Base-by-base conservation (phyloP, 495 filamentous ascomycete species). In the Chaetomidium leptoderma region DNA sequence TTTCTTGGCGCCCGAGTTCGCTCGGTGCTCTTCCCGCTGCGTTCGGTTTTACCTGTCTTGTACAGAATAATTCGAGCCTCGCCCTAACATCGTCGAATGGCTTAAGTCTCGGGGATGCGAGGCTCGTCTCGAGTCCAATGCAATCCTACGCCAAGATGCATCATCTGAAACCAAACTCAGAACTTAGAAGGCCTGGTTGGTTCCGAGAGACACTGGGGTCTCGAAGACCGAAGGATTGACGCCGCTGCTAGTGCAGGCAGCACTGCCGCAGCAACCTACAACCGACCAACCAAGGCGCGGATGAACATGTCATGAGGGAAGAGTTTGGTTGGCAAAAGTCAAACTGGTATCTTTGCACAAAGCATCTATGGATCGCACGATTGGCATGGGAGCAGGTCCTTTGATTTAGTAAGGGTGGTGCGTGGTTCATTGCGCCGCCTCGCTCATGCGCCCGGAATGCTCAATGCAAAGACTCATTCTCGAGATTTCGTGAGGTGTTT, bases 391-490 rank as follows among this genome's bases (percentile, higher is more conserved):
- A 43, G 27, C 13, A 14, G 19, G 33, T 53, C 21, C 30, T 46
- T 50, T 14, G 21, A 32, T 35, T 35, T 9, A 9, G 27, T 39
- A 27, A 24, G 47, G 40, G 53, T 49, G 36, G 53, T 46, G 49
- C 57, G 40, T 52, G 35, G 40, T 53, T 60, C 39, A 54, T 46
- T 53, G 45, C 32, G 36, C 40, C 46, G 47, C 36, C 26, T 48
- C 6, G 44, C 36, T 53, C 32, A 27, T 29, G 36, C 45, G 29
- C 26, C 45, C 55, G 59, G 60, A 37, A 51, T 54, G 53, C 57
- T 60, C 51, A 62, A 65, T 57, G 61, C 64, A 63, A 59, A 63
- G 50, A 59, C 63, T 64, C 65, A 68, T 63, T 66, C 59, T 61
- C 59, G 53, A 59, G 36, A 59, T 62, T 60, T 54, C 60, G 62